A percentile compares a stretch with the other conserved stretches of the same genome.
Conservation (phyloP, 2,329 filamentous ascomycete species). For the Paraphaeosphaeria sporulosa region DNA sequence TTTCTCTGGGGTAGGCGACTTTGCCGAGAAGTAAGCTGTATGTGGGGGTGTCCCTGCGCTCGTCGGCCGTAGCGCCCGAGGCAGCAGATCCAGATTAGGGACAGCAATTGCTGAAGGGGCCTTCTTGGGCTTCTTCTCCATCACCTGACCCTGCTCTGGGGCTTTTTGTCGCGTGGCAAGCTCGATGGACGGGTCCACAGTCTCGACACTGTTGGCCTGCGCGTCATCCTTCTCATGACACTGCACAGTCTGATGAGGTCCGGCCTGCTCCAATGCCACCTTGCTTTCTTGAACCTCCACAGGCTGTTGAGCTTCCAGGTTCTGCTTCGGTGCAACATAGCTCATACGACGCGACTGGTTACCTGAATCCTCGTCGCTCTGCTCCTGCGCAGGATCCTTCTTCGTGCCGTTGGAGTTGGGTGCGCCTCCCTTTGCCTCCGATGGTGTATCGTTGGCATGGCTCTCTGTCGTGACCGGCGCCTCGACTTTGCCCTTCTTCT, state of each 20-base stretch:
- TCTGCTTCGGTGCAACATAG: conserved; percentile 25
- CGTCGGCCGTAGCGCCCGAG: conserved; percentile 10
- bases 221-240: neutral
- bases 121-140: conserved; percentile 16
- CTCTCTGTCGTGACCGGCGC: conserved; percentile 16
- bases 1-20: neutral
- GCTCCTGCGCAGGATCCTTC: neutral
- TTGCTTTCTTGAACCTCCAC: conserved; percentile 1
- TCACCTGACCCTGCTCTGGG: neutral
- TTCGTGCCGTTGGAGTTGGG: neutral
- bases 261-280: conserved; percentile 1
- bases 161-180: neutral
- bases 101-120: conserved; percentile 22
- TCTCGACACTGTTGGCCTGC: neutral
- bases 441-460: neutral
- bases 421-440: neutral
- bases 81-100: conserved; percentile 21
- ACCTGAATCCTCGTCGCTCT: conserved; percentile 13
- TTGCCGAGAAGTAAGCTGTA: neutral
- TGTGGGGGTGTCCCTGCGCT: conserved; percentile 3
- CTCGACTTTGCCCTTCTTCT: conserved; percentile 24
- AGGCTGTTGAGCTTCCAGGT: conserved; percentile 16
- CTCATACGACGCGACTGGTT: conserved; percentile 14
- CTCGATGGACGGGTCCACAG: neutral
- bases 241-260: neutral